These are phyloP conservation scores for Phaseolus coccineus DNA, from an alignment of 331 rosid genomes.

Conservation along the genomic window DNA sequence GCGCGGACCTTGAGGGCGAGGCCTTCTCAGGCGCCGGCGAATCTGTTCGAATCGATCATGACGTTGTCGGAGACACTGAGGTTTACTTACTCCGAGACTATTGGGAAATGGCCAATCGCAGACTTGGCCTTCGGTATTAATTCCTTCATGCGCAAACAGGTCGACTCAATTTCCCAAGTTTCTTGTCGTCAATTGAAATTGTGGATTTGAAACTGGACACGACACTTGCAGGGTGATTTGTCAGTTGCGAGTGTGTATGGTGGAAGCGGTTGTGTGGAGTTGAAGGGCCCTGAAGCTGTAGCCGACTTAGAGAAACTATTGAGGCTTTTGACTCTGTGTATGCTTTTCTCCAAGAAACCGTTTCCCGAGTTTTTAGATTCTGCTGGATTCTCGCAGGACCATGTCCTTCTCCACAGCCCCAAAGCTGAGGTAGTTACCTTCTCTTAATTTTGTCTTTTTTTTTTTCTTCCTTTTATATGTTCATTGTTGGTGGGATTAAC, in stretches of 20 bases:
- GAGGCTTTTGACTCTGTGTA: slow-evolving; percentile 75
- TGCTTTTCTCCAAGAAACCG: slow-evolving; percentile 77
- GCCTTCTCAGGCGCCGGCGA: slow-evolving; percentile 86
- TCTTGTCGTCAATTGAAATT: too few species aligned
- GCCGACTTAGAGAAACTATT: background rate
- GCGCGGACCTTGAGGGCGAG: slow-evolving; percentile 52
- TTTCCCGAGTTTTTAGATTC: slow-evolving; percentile 77
- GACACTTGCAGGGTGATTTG: slow-evolving; percentile 49
- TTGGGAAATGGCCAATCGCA: slow-evolving; percentile 91
- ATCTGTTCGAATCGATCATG: slow-evolving; percentile 70
- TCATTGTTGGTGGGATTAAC: background rate
- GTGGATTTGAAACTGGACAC: background rate
- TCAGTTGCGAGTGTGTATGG: slow-evolving; percentile 80
- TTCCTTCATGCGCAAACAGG: slow-evolving; percentile 83
- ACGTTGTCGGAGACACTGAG: slow-evolving; percentile 78
- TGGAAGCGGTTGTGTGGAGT: slow-evolving; percentile 49
- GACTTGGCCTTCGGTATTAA: slow-evolving; percentile 91
- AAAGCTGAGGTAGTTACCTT: slow-evolving; percentile 81
- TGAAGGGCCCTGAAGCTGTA: slow-evolving; percentile 50
- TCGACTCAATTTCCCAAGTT: background rate
- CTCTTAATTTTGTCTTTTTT: background rate
- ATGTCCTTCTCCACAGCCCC: slow-evolving; percentile 80
- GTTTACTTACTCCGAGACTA: slow-evolving; percentile 76
- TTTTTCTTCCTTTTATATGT: background rate
- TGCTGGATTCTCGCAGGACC: slow-evolving; percentile 65